A percentile compares a stretch with the other conserved stretches of the same genome.
phyloP scores from a whole-genome alignment of 2,329 filamentous ascomycete genomes.

The Stemphylium beticola region DNA sequence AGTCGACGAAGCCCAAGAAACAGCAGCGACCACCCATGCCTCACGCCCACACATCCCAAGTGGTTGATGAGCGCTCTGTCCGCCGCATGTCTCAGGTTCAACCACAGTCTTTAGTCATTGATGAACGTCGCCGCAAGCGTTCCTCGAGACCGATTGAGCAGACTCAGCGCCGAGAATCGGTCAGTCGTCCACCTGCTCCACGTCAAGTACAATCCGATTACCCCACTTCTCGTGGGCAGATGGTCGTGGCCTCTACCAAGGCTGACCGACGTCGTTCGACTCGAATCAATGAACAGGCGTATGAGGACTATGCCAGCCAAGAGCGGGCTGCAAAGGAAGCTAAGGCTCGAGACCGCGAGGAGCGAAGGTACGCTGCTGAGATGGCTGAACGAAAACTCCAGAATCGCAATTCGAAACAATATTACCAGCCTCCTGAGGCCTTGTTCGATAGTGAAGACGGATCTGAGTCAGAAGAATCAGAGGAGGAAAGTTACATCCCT shows the following conservation, averaged over 20 bases:
- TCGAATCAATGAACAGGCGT: constrained; percentile 32
- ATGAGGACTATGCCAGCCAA: constrained; percentile 15
- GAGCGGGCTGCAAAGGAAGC: constrained; percentile 1
- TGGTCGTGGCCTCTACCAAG: constrained; percentile 32
- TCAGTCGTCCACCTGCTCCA: constrained; percentile 44
- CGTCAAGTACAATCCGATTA: constrained; percentile 43
- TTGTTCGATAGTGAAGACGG: constrained; percentile 24
- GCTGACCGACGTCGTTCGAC: constrained; percentile 36
- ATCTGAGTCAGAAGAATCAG: constrained; percentile 8
- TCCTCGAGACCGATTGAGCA: constrained; percentile 24
- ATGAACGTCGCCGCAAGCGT: constrained; percentile 21
- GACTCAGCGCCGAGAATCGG: constrained; percentile 26
- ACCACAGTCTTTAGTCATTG: constrained; percentile 22
- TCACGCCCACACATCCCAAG: constrained; percentile 36
- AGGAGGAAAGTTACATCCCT: constrained; percentile 5
- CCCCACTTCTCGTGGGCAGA: constrained; percentile 28
- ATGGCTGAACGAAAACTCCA: constrained; percentile 17
- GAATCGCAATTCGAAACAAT: constrained; percentile 21
- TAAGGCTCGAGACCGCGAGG: constrained; percentile 1
- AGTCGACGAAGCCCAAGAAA: constrained; percentile 7
- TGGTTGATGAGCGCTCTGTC: constrained; percentile 13
- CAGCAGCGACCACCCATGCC: constrained; percentile 31
- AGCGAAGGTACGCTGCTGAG: constrained; percentile 5
- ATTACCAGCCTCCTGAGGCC: constrained; percentile 16
- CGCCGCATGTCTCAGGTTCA: constrained; percentile 14